phyloP scores from a whole-genome alignment of 2,329 filamentous ascomycete genomes.

The Zymoseptoria brevis region DNA sequence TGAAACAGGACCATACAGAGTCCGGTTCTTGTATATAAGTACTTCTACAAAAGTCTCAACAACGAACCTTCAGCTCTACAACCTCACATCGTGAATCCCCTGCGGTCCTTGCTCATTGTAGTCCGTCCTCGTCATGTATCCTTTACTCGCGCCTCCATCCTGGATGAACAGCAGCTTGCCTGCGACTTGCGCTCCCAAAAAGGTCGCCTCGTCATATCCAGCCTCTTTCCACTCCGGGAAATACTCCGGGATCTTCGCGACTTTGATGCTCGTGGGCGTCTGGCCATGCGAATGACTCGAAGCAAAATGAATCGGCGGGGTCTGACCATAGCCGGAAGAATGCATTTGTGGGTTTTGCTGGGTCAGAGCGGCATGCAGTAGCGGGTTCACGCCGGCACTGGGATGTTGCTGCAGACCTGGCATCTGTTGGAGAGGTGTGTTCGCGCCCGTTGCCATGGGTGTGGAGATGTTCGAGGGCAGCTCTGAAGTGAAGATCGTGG shows the following conservation, averaged over 20 bases:
- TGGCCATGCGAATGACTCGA: conserved; percentile 56
- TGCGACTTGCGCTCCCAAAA: conserved; percentile 80
- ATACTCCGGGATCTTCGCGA: conserved; percentile 70
- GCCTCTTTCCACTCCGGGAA: conserved; percentile 80
- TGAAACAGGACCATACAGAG: not conserved
- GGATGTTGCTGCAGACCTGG: conserved; percentile 33
- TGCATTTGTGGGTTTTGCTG: conserved; percentile 45
- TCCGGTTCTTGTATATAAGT: not conserved
- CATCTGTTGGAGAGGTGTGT: conserved; percentile 65
- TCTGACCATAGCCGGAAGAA: conserved; percentile 14
- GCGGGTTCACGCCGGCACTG: conserved; percentile 63
- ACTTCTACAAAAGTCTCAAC: not conserved
- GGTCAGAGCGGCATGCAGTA: conserved; percentile 84
- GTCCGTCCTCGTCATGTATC: conserved; percentile 60
- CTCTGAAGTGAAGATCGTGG: conserved; percentile 95
- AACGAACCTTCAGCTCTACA: conserved; percentile 2
- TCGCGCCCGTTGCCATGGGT: conserved; percentile 79
- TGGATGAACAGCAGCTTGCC: conserved; percentile 66
- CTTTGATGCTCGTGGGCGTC: conserved; percentile 78
- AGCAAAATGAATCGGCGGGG: conserved; percentile 38
- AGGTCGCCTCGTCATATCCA: conserved; percentile 71
- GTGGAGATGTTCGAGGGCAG: conserved; percentile 90
- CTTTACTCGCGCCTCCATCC: conserved; percentile 59
- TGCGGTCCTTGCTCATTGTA: conserved; percentile 60
- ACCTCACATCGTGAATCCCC: conserved; percentile 51